Base-by-base conservation (phyloP, 352 stramenopile genomes). In the Phytopythium aichiense region DNA sequence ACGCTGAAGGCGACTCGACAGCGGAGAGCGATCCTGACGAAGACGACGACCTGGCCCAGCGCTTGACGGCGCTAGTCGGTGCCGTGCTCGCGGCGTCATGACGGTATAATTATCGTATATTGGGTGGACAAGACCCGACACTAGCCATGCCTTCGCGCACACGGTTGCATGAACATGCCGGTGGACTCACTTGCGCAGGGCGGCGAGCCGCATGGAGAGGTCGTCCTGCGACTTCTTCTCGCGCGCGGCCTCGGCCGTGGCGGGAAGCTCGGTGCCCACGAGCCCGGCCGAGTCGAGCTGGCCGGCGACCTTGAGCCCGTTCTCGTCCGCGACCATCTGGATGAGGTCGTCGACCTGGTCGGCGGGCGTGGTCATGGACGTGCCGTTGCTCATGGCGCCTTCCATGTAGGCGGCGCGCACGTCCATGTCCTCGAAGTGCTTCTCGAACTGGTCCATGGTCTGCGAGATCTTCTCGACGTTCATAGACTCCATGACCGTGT, bases 371-470 rank as follows among this genome's bases (percentile, higher is more conserved):
- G 89, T 89, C 58, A 96, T 92, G 33, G 95, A 94, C 37, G 95
- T 99, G 43, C 92, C 97, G 57, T 88, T 96, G 84, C 91, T 97
- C 92, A 99, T 99, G 57, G 97, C 91, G 56, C 92, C 84, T 63
- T 99, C 96, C 97, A 99, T 99, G 78, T 99, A 99, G 40, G 92
- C 94, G 9, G 94, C 86, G 48, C 97, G 96, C 42, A 99, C 97
- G 77, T 99, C 97, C 76, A 99, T 93, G 76, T 99, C 95, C 70
- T 99, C 97, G 81, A 99, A 99, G 78, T 99, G 96, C 70, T 97
- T 87, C 73, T 99, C 97, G 71, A 99, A 99, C 74, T 98, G 94
- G 65, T 99, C 96, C 96, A 99, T 99, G 6, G 92, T 96, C 62
- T 94, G 81, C 56, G 87, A 96, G 61, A 99, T 98, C 78, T 98